Conservation (phyloP, 164 flowering plant species). For the Buxus sempervirens region DNA sequence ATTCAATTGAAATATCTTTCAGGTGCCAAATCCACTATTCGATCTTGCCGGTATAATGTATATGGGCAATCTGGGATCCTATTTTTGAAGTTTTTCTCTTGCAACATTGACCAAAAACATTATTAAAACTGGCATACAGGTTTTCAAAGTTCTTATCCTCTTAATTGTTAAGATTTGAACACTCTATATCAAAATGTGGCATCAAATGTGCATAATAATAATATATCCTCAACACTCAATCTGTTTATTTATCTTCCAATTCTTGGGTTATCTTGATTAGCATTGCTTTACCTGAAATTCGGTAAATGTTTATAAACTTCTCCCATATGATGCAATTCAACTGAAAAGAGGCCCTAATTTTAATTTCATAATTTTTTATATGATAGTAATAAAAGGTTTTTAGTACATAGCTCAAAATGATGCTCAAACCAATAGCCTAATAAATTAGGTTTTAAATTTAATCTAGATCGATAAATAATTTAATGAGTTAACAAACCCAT, state of each 20-base stretch:
- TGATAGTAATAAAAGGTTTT: too few species aligned
- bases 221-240: background rate
- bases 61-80: constrained; percentile 98
- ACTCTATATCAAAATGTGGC: background rate
- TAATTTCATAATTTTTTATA: too few species aligned
- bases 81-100: constrained; percentile 87
- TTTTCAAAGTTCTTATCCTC: constrained; percentile 21
- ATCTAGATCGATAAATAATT: too few species aligned
- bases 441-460: too few species aligned
- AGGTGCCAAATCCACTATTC: constrained; percentile 99
- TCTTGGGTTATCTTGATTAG: background rate
- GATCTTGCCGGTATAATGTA: constrained; percentile 99
- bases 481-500: too few species aligned
- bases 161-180: background rate
- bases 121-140: constrained; percentile 96
- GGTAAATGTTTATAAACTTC: constrained; percentile 7
- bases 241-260: background rate
- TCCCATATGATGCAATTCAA: constrained; percentile 91
- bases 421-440: too few species aligned
- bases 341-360: constrained; percentile 67
- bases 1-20: constrained; percentile 16
- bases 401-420: too few species aligned
- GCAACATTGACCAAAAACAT: constrained; percentile 88
- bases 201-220: too few species aligned
- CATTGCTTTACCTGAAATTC: background rate